These are phyloP conservation scores for Pichia phayaonensis DNA, from an alignment of 805 yeast genomes.

Conservation along the genomic window DNA sequence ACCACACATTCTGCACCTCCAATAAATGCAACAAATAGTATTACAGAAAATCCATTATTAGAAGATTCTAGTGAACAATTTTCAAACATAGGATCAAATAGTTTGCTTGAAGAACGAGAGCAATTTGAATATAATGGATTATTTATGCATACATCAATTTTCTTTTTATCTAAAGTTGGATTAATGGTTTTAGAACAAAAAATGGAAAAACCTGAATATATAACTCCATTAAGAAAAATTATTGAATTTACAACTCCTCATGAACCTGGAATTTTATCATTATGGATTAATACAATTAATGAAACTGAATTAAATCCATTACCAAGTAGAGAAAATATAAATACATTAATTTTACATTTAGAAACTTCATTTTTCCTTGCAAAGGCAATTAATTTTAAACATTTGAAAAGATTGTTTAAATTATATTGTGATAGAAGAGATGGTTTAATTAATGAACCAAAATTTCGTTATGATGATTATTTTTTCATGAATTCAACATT, in stretches of 20 bases:
- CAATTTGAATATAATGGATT: conserved; percentile 4
- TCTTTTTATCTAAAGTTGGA: conserved; percentile 36
- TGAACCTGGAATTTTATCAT: conserved; percentile 16
- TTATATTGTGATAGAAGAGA: conserved; percentile 21
- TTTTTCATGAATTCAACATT: conserved; percentile 26
- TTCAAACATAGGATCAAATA: background rate
- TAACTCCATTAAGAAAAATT: conserved; percentile 22
- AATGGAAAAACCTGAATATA: conserved; percentile 11
- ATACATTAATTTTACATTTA: conserved; percentile 12
- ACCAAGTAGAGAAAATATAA: conserved; percentile 24
- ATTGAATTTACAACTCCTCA: conserved; percentile 14
- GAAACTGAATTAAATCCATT: conserved; percentile 21
- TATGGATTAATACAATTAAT: conserved; percentile 32
- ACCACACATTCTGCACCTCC: background rate
- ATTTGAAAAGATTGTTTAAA: conserved; percentile 8
- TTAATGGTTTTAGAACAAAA: conserved; percentile 31
- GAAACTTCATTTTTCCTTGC: background rate
- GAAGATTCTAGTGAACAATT: background rate
- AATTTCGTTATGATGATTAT: conserved; percentile 26
- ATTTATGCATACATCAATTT: conserved; percentile 26
- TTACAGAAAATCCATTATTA: background rate
- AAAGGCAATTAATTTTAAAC: conserved; percentile 4
- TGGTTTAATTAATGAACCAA: conserved; percentile 18
- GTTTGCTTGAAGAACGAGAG: background rate
- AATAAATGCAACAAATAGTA: background rate